Evolutionary conservation across 2,329 filamentous ascomycete genomes (phyloP).

Genomic region (Aphanoascus verrucosus): DNA sequence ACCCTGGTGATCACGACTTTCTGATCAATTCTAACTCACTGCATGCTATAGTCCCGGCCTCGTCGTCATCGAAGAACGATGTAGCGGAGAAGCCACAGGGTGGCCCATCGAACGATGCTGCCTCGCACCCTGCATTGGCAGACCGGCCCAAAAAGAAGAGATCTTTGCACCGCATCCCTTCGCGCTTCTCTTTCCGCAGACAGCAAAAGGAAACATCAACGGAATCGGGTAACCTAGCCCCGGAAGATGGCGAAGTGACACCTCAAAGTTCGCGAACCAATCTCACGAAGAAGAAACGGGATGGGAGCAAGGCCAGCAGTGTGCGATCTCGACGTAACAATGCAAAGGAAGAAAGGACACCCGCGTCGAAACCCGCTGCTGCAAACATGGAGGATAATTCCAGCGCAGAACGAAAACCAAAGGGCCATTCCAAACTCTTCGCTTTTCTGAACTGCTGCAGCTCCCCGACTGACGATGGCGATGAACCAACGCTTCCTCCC

Average conservation of each 20-base stretch:
- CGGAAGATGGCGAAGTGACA: slow-evolving; percentile 43
- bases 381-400: slow-evolving; percentile 25
- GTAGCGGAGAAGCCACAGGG: neutral
- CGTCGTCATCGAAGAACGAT: slow-evolving; percentile 7
- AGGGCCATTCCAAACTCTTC: slow-evolving; percentile 32
- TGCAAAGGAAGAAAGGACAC: slow-evolving; percentile 18
- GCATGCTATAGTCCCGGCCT: neutral
- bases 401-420: slow-evolving; percentile 33
- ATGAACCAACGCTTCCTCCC: slow-evolving; percentile 35
- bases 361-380: slow-evolving; percentile 21
- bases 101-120: neutral
- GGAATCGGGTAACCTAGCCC: slow-evolving; percentile 25
- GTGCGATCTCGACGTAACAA: slow-evolving; percentile 31
- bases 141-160: slow-evolving; percentile 29
- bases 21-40: neutral
- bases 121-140: slow-evolving; percentile 3
- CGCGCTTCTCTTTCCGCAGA: slow-evolving; percentile 30
- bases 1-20: neutral
- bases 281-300: slow-evolving; percentile 39
- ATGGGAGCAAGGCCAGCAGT: slow-evolving; percentile 57
- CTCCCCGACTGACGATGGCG: slow-evolving; percentile 34
- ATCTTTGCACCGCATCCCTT: slow-evolving; percentile 29
- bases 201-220: slow-evolving; percentile 28
- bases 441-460: slow-evolving; percentile 42
- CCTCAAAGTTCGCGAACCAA: slow-evolving; percentile 39